phyloP scores from a whole-genome alignment of 768 basidiomycete genomes.

The Boletus subcaerulescens region DNA sequence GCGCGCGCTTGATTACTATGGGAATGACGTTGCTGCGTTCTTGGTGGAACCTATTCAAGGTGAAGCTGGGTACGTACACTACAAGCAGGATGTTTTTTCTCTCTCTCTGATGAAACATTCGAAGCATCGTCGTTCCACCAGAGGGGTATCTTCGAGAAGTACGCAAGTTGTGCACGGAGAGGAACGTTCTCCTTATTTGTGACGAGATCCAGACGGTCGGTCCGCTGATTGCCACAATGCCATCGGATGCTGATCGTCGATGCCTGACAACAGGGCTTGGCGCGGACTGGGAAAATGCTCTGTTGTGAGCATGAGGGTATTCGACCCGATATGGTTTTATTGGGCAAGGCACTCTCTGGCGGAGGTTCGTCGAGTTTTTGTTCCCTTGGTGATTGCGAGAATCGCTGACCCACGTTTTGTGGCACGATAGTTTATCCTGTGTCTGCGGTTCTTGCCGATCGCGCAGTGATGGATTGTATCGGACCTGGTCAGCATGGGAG shows the following conservation, averaged over 20 bases:
- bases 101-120: background rate
- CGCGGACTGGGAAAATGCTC: conserved; percentile 92
- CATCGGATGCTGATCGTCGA: background rate
- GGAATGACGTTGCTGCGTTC: conserved; percentile 85
- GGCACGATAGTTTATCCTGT: conserved; percentile 80
- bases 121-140: conserved; percentile 88
- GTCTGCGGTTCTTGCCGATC: conserved; percentile 88
- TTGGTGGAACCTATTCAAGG: conserved; percentile 98
- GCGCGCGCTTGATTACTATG: conserved; percentile 74
- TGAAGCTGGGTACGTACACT: conserved; percentile 81
- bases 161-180: conserved; percentile 82
- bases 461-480: conserved; percentile 93
- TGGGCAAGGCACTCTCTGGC: conserved; percentile 96
- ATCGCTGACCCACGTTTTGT: conserved; percentile 5
- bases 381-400: background rate
- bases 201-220: conserved; percentile 96
- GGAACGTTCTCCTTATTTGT: conserved; percentile 94
- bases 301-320: conserved; percentile 85
- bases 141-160: conserved; percentile 79
- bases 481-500: conserved; percentile 94
- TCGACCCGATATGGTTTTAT: conserved; percentile 86
- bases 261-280: conserved; percentile 59
- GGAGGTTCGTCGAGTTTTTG: conserved; percentile 56
- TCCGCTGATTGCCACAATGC: background rate
- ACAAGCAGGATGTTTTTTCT: background rate